These are phyloP conservation scores for Lactifluus subvellereus DNA, from an alignment of 768 basidiomycete species.

Conservation along the genomic window DNA sequence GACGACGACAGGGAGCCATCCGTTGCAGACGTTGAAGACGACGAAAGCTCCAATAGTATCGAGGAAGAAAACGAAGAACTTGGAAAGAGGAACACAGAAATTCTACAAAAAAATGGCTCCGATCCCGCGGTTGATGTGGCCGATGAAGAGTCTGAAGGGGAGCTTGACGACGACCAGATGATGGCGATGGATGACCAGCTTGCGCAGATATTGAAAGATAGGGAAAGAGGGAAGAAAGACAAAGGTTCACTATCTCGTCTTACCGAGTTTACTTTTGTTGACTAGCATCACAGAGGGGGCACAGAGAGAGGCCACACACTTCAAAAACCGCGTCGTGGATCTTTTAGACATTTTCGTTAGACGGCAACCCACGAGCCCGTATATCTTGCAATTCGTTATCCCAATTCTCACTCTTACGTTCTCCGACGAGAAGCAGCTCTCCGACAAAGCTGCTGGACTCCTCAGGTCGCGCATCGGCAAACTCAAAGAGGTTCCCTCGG, in stretches of 20 bases:
- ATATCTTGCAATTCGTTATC: constrained; percentile 58
- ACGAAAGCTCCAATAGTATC: constrained; percentile 37
- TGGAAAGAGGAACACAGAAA: constrained; percentile 60
- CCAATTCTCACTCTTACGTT: constrained; percentile 75
- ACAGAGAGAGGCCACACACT: constrained; percentile 87
- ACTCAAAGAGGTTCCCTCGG: constrained; percentile 56
- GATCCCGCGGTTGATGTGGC: constrained; percentile 51
- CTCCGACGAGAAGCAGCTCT: constrained; percentile 80
- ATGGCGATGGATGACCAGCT: constrained; percentile 92
- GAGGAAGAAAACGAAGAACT: constrained; percentile 57
- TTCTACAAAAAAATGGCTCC: constrained; percentile 52
- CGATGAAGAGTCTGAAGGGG: constrained; percentile 54
- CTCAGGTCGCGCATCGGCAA: constrained; percentile 69
- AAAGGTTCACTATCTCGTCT: constrained; percentile 47
- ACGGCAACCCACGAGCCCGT: constrained; percentile 68
- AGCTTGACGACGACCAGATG: constrained; percentile 98
- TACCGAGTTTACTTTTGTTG: background rate
- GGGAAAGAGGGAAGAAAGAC: constrained; percentile 48
- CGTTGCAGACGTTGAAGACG: constrained; percentile 36
- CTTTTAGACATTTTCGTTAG: constrained; percentile 83
- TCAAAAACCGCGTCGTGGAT: constrained; percentile 94
- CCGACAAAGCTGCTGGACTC: constrained; percentile 80
- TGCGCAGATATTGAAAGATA: constrained; percentile 77
- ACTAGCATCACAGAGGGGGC: constrained; percentile 44
- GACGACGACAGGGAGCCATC: constrained; percentile 33